Base-by-base conservation (phyloP, 2,329 filamentous ascomycete species). In the Aschersonia sp. region DNA sequence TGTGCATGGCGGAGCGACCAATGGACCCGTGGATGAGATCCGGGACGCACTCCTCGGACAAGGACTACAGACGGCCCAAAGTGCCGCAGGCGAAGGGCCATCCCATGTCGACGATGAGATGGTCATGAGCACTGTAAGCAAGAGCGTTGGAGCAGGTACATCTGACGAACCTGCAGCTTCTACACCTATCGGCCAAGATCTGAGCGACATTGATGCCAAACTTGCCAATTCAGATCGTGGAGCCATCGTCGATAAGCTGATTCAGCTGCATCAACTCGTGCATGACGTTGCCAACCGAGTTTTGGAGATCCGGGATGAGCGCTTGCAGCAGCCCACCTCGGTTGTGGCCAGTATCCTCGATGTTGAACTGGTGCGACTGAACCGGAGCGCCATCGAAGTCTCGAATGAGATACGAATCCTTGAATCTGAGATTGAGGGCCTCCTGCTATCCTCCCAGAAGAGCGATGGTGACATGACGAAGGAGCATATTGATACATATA, bases 401-500 rank as follows among this genome's bases (percentile, higher is more conserved):
- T 48, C 50, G 30, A 45, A 48, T 29, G 48, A 53, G 32, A 47
- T 53, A 5, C 50, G 45, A 29, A 45, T 44, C 5, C 43, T 53
- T 10, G 50, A 53, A 35, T 46, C 45, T 8, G 50, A 53, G 37
- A 49, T 50, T 22, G 48, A 44, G 32, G 45, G 41, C 30, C 43
- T 49, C 6, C 22, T 41, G 39, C 44, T 45, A 22, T 12, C 35
- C 5, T 32, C 48, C 11, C 40, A 5, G 8, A 22, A 11, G 40
- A 32, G 37, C 7, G 52, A 37, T 30, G 45, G 45, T 5, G 56
- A 58, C 5, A 41, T 45, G 7, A 47, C 53, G 12, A 56, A 55
- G 30, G 58, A 55, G 10, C 53, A 52, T 7, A 68, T 71, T 45
- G 67, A 61, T 37, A 71, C 76, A 12, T 84, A 83, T 56, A 61